Evolutionary conservation across 371 early-diverging fungal species (phyloP), one percentile per base, ranked within the genome.

Genomic region (Zychaea mexicana): DNA sequence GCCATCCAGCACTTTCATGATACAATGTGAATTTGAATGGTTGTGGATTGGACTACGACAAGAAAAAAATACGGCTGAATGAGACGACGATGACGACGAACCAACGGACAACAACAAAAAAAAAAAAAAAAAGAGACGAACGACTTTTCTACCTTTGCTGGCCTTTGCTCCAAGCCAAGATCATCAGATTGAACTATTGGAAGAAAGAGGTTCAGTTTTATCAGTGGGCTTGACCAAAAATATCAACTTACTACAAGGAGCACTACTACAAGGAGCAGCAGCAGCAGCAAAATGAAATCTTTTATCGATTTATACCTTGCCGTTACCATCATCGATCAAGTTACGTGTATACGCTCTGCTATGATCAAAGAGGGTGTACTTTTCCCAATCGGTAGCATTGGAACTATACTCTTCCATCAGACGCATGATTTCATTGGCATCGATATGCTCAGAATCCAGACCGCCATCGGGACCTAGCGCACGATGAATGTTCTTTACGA

Each of bases 21-120:
- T 83, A 78, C 98, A 97, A 75, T 97, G 98, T 52, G 95, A 90
- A 49, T 89, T 88, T n/a, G 93, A 74, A 69, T 97, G 98, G 76
- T 96, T 93, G 74, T 96, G 97, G 74, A 96, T 94, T 46, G 96
- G 92, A 68, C 94, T 94, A 70, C 58, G 21, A 58, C 60, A 47
- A 60, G 53, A 42, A 59, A 59, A 17, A 12, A 5, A 42, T 17
- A 33, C 33, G 33, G 12, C 8, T 8, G 33, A 33, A 33, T 8
- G 12, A 33, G 38, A 17, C 39, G 21, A 42, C 22, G 57, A 32
- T 32, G 17, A 57, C 21, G 33, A 49, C 10, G 15, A 28, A 46
- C 21, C 36, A 55, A 24, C 27, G 17, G 24, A 36, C 24, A 49
- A 53, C 39, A 19, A 22, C 28, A 38, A 21, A 28, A 63, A 17